These are phyloP conservation scores for Lepraria neglecta DNA, from an alignment of 495 filamentous ascomycete species.

Conservation along the genomic window DNA sequence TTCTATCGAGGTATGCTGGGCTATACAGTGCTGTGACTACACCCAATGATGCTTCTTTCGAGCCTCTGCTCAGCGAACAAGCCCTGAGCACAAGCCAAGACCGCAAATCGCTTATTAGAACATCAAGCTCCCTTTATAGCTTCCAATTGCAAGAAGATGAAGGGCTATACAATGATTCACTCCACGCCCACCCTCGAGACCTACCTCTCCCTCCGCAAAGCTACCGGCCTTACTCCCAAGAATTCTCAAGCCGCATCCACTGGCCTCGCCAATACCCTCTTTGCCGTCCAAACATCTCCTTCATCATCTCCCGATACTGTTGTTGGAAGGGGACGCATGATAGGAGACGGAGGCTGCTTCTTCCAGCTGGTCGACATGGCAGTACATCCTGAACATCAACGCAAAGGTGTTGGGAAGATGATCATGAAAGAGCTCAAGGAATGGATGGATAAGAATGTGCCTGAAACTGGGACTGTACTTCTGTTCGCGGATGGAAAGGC, in stretches of 20 bases:
- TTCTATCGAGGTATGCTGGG: no score
- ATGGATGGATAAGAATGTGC: slow-evolving; percentile 36
- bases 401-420: slow-evolving; percentile 43
- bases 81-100: no score
- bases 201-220: slow-evolving; percentile 14
- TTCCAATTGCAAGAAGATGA: neutral
- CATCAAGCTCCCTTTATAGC: no score
- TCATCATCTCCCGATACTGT: neutral
- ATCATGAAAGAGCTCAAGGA: slow-evolving; percentile 41
- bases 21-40: no score
- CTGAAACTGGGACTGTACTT: slow-evolving; percentile 39
- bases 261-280: slow-evolving; percentile 23
- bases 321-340: slow-evolving; percentile 45
- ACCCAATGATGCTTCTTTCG: no score
- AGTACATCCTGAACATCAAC: slow-evolving; percentile 43
- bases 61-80: no score
- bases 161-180: neutral
- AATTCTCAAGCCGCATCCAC: slow-evolving; percentile 16
- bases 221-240: slow-evolving; percentile 19
- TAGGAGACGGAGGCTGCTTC: slow-evolving; percentile 50
- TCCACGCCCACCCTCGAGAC: slow-evolving; percentile 10
- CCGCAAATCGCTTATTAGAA: no score
- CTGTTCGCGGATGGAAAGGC: slow-evolving; percentile 44
- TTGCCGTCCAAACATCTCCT: slow-evolving; percentile 11
- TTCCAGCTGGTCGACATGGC: slow-evolving; percentile 51